Conservation (phyloP, 345 rosid species). For the Populus pruinosa region DNA sequence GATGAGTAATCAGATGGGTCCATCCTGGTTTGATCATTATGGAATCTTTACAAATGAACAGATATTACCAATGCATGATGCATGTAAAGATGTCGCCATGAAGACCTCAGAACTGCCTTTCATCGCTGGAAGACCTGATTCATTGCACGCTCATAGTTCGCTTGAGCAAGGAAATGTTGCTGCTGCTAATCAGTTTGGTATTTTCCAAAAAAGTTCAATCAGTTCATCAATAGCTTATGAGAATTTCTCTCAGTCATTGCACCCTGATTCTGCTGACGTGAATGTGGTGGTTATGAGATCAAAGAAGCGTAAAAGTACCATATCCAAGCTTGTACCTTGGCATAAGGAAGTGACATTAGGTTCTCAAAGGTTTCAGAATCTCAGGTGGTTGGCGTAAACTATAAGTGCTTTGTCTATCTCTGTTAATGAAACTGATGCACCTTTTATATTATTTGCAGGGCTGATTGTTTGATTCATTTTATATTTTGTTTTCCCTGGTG, state of each 20-base stretch:
- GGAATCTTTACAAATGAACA: slow-evolving; percentile 70
- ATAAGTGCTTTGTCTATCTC: neutral
- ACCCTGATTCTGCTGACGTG: slow-evolving; percentile 34
- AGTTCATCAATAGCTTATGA: slow-evolving; percentile 33
- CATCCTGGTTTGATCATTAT: slow-evolving; percentile 73
- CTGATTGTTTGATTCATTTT: neutral
- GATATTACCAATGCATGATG: slow-evolving; percentile 43
- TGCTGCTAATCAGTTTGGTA: slow-evolving; percentile 30
- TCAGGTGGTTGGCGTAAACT: slow-evolving; percentile 47
- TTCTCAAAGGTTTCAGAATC: slow-evolving; percentile 44
- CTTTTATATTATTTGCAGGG: neutral
- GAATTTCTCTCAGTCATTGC: slow-evolving; percentile 35
- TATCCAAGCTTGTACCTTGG: slow-evolving; percentile 58
- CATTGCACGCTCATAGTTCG: slow-evolving; percentile 29
- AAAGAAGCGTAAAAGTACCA: slow-evolving; percentile 66
- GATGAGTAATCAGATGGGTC: slow-evolving; percentile 69
- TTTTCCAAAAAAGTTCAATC: slow-evolving; percentile 26
- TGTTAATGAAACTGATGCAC: slow-evolving; percentile 1
- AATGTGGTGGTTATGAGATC: slow-evolving; percentile 30
- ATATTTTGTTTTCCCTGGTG: neutral
- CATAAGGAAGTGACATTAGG: slow-evolving; percentile 52
- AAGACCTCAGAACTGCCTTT: slow-evolving; percentile 45
- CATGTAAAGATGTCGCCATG: slow-evolving; percentile 29
- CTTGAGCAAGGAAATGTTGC: slow-evolving; percentile 34
- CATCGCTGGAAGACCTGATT: slow-evolving; percentile 37